Evolutionary conservation across 108 stramenopile genomes (phyloP), one percentile per base, ranked within the genome.

Genomic region (Nitzschia palea): DNA sequence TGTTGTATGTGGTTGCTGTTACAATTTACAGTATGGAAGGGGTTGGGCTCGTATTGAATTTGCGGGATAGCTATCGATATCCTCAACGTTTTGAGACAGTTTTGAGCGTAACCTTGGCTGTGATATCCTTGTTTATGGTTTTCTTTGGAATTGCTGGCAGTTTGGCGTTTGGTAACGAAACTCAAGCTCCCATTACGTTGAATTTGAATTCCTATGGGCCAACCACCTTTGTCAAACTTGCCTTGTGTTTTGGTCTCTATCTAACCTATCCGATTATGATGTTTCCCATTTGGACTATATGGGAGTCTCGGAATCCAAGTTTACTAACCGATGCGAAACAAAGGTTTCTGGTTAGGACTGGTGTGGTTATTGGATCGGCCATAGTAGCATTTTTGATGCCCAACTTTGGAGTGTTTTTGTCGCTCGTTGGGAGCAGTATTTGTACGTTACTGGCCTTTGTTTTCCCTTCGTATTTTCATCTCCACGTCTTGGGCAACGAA

Each of bases 221-320:
- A 0, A 81, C 82, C 33, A 63, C 76, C 22, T 80, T 88, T 72
- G 90, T 91, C 55, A 86, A 91, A 63, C 43, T 83, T 27, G 83
- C 86, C 0, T 68, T 91, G 4, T 91, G 83, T 47, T 45, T 88
- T 23, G 90, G 79, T 6, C 56, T 91, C 2, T 91, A 91, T 50
- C 55, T 91, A 20, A 91, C 90, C 10, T 91, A 86, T 60, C 90
- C 90, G 26, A 79, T 91, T 44, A 91, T 91, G 90, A 87, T 91
- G 85, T 91, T 87, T 74, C 90, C 90, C 22, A 82, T 74, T 30
- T 74, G 73, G 73, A 74, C 67, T 42, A 84, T 89, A 29, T 5
- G 73, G 25, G 88, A 89, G 53, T 12, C 6, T 6, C 37, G 10
- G 10, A 55, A 60, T 26, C 43, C 77, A 33, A 51, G 65, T 77